Conservation (phyloP, 306 rosid genomes). For the Vigna angularis region DNA sequence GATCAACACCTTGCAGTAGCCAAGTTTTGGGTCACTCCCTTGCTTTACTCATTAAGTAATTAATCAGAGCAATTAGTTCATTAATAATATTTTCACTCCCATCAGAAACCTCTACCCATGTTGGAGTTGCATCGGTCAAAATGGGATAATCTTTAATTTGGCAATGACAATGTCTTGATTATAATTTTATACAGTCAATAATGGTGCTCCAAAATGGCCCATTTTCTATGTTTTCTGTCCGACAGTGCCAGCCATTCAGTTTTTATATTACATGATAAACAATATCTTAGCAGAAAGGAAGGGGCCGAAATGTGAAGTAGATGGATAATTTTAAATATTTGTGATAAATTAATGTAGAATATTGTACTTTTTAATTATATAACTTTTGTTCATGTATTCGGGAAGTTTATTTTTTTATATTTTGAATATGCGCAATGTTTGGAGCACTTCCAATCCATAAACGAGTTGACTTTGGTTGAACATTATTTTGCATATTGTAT, state of each 20-base stretch:
- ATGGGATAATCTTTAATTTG: constrained; percentile 43
- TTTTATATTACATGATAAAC: constrained; percentile 21
- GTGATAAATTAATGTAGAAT: constrained; percentile 25
- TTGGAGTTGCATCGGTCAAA: constrained; percentile 23
- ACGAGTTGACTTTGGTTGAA: constrained; percentile 48
- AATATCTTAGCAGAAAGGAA: neutral
- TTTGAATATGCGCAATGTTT: constrained; percentile 49
- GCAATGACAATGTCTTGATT: neutral
- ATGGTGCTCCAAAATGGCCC: neutral
- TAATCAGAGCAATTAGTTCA: constrained; percentile 33
- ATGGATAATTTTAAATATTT: constrained; percentile 46
- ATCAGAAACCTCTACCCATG: constrained; percentile 33
- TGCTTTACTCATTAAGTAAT: neutral
- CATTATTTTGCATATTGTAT: neutral
- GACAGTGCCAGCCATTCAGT: constrained; percentile 14
- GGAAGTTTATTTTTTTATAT: constrained; percentile 9
- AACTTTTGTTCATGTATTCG: neutral
- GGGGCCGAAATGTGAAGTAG: constrained; percentile 19
- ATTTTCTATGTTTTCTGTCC: neutral
- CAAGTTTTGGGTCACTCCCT: neutral
- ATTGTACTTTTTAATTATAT: constrained; percentile 35
- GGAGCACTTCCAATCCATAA: constrained; percentile 43
- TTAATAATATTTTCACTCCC: constrained; percentile 8
- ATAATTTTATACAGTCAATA: constrained; percentile 3
- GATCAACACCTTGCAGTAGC: too few species aligned